These are phyloP conservation scores for Naganishia cerealis DNA, from an alignment of 1,284 basidiomycete genomes.

Conservation along the genomic window DNA sequence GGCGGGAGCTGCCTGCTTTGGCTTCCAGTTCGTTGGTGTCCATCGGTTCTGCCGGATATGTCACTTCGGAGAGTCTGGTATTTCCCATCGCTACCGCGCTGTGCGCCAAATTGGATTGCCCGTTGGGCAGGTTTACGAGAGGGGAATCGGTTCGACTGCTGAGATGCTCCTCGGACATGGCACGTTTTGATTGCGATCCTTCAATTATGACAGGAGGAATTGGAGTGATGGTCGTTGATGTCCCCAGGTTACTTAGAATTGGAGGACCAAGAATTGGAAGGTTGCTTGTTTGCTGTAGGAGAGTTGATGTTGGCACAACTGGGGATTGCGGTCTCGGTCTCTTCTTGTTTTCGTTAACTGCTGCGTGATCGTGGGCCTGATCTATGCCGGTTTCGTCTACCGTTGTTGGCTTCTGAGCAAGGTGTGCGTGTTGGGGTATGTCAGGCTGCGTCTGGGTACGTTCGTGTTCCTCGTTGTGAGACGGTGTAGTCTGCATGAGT, in stretches of 20 bases:
- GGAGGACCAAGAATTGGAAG: background rate
- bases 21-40: slow-evolving; percentile 39
- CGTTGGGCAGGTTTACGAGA: slow-evolving; percentile 37
- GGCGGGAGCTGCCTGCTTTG: slow-evolving; percentile 31
- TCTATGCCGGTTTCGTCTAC: background rate
- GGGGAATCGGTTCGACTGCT: slow-evolving; percentile 35
- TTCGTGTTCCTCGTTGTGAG: slow-evolving; percentile 15
- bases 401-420: background rate
- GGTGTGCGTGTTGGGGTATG: background rate
- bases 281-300: background rate
- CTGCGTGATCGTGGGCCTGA: background rate
- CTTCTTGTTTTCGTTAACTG: slow-evolving; percentile 26
- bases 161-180: slow-evolving; percentile 48
- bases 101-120: slow-evolving; percentile 14
- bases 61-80: slow-evolving; percentile 28
- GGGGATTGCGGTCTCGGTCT: slow-evolving; percentile 20
- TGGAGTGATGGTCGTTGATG: slow-evolving; percentile 3
- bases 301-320: background rate
- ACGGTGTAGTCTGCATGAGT: slow-evolving; percentile 24
- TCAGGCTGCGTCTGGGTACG: slow-evolving; percentile 7
- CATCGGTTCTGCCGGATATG: slow-evolving; percentile 32
- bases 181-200: slow-evolving; percentile 43
- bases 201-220: slow-evolving; percentile 15
- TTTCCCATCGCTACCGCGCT: slow-evolving; percentile 16
- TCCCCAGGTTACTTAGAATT: background rate